A percentile compares a stretch with the other conserved stretches of the same genome.
These are phyloP conservation scores for Gilbertella persicaria DNA, from an alignment of 371 early-diverging fungal species.

Conservation along the genomic window DNA sequence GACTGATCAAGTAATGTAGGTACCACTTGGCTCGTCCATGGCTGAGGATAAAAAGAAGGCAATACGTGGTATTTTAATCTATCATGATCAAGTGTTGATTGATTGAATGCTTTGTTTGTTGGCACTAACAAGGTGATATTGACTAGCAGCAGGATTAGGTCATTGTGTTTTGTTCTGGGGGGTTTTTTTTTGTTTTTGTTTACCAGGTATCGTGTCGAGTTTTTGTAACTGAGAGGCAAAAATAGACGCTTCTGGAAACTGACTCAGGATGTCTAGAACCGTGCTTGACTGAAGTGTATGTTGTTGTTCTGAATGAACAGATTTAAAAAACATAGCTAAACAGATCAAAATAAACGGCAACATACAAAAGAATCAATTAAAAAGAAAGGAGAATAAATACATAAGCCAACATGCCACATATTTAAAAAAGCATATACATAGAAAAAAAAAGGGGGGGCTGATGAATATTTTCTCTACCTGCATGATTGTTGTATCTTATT, in stretches of 20 bases:
- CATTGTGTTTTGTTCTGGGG: too few relatives aligned
- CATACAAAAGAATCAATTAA: neutral
- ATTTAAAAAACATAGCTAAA: neutral
- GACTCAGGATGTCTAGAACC: neutral
- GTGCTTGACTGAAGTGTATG: neutral
- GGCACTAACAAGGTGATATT: slow-evolving; percentile 13
- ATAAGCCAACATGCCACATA: too few relatives aligned
- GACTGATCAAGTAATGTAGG: neutral
- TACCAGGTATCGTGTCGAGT: too few relatives aligned
- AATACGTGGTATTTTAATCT: slow-evolving; percentile 4
- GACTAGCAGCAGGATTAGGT: too few relatives aligned
- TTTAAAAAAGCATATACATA: too few relatives aligned
- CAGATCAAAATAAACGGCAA: neutral
- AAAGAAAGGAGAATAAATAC: neutral
- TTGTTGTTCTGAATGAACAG: neutral
- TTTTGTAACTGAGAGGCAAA: too few relatives aligned
- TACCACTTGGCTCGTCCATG: neutral
- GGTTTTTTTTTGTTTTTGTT: too few relatives aligned
- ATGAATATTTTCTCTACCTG: too few relatives aligned
- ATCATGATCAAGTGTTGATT: neutral
- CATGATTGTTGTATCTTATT: too few relatives aligned
- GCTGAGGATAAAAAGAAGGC: too few relatives aligned
- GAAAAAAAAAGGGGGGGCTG: too few relatives aligned
- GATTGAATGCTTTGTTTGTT: slow-evolving; percentile 9
- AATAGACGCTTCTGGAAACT: neutral